Percentiles rank a stretch among this genome's conserved stretches.
These are phyloP conservation scores for Mortierella claussenii DNA, from an alignment of 192 early-diverging fungal genomes.

Conservation along the genomic window DNA sequence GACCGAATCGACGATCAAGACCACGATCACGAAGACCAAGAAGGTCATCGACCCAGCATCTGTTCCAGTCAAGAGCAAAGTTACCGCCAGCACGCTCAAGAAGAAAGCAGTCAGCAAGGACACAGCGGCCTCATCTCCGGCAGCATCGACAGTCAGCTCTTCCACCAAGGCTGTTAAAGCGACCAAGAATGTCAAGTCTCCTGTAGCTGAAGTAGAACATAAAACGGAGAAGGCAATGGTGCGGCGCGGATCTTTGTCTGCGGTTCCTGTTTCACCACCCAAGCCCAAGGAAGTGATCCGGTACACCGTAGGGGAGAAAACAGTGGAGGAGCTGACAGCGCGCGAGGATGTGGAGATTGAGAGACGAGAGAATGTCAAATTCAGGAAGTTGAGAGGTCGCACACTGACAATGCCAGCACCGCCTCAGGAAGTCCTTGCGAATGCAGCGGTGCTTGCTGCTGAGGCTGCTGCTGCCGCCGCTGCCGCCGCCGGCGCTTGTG, in stretches of 20 bases:
- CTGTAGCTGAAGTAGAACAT: too few relatives aligned
- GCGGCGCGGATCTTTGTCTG: conserved; percentile 35
- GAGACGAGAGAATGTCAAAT: conserved; percentile 46
- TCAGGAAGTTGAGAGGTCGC: conserved; percentile 39
- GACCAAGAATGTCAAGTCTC: too few relatives aligned
- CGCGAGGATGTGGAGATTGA: conserved; percentile 49
- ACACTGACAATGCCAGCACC: conserved; percentile 45
- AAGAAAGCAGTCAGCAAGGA: not conserved
- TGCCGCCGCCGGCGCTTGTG: too few relatives aligned
- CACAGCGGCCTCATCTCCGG: not conserved
- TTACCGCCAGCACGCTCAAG: conserved; percentile 1
- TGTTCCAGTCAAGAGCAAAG: conserved; percentile 18
- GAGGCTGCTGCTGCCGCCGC: not conserved
- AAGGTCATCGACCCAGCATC: not conserved
- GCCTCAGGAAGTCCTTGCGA: conserved; percentile 26
- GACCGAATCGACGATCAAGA: not conserved
- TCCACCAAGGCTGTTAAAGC: not conserved
- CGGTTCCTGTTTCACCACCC: conserved; percentile 33
- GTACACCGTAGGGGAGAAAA: conserved; percentile 49
- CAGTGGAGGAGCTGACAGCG: conserved; percentile 42
- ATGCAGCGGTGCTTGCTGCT: conserved; percentile 2
- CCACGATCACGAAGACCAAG: conserved; percentile 3
- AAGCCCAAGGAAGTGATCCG: conserved; percentile 48
- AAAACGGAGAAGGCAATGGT: conserved; percentile 13
- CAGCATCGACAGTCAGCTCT: not conserved